A percentile compares a stretch with the other conserved stretches of the same genome.
Conservation (phyloP, 2,329 filamentous ascomycete species). For the Emergomyces orientalis region DNA sequence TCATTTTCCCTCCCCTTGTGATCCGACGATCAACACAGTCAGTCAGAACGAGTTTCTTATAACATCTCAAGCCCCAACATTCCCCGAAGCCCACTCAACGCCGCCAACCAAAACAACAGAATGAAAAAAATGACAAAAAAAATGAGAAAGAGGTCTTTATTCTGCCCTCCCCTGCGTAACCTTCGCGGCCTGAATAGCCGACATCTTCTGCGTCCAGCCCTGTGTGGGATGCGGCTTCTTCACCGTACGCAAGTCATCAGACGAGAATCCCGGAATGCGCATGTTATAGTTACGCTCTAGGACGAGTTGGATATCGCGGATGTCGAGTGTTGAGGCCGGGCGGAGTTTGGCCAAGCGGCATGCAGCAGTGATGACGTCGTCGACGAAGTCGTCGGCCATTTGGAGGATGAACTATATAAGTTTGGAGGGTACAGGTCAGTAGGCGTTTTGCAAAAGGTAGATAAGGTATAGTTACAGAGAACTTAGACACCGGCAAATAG, state of each 20-base stretch:
- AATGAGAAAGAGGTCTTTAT: too few relatives aligned
- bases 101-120: too few relatives aligned
- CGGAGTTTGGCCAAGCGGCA: slow-evolving; percentile 91
- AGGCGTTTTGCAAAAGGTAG: slow-evolving; percentile 6
- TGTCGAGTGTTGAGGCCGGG: slow-evolving; percentile 80
- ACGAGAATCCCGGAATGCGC: slow-evolving; percentile 85
- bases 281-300: slow-evolving; percentile 83
- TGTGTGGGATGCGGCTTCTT: slow-evolving; percentile 82
- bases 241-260: slow-evolving; percentile 88
- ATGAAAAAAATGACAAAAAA: too few relatives aligned
- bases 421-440: neutral
- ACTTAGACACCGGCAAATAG: neutral
- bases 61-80: neutral
- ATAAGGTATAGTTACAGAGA: neutral
- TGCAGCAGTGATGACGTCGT: slow-evolving; percentile 75
- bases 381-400: slow-evolving; percentile 89
- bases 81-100: neutral
- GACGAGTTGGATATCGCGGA: slow-evolving; percentile 73
- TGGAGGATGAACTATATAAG: slow-evolving; percentile 63
- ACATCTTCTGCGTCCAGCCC: slow-evolving; percentile 94
- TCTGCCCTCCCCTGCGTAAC: slow-evolving; percentile 43
- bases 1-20: too few relatives aligned
- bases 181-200: slow-evolving; percentile 89
- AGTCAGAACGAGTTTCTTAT: too few relatives aligned
- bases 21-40: too few relatives aligned